Conservation (phyloP, 192 early-diverging fungal species). For the Spizellomyces punctatus region DNA sequence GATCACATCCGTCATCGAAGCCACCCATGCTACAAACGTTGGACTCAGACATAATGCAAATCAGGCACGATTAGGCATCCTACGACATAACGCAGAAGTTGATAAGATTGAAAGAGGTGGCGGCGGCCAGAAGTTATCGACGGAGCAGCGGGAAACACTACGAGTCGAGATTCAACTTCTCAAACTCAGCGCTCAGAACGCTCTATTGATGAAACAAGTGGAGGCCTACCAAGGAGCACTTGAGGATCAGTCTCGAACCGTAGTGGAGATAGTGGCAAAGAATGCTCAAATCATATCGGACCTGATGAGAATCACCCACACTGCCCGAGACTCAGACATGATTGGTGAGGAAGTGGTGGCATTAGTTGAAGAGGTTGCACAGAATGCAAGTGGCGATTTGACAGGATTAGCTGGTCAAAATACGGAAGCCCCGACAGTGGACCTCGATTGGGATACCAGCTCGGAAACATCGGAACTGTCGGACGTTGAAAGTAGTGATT, state of each 20-base stretch:
- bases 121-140: not conserved
- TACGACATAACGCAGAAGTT: slow-evolving; percentile 2
- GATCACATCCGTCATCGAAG: slow-evolving; percentile 14
- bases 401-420: not conserved
- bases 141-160: slow-evolving; percentile 2
- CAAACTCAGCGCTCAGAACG: slow-evolving; percentile 9
- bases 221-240: slow-evolving; percentile 9
- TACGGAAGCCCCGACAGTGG: not conserved
- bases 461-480: slow-evolving; percentile 14
- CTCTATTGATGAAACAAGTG: slow-evolving; percentile 1
- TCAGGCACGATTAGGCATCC: slow-evolving; percentile 17
- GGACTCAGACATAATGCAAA: slow-evolving; percentile 38
- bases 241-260: slow-evolving; percentile 6
- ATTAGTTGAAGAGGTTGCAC: not conserved
- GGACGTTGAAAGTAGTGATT: slow-evolving; percentile 1
- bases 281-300: not conserved
- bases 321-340: not conserved
- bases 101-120: slow-evolving; percentile 11
- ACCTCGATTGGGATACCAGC: slow-evolving; percentile 24
- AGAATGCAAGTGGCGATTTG: not conserved
- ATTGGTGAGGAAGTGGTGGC: not conserved
- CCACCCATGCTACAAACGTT: slow-evolving; percentile 24
- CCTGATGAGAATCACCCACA: not conserved
- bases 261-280: not conserved
- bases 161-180: slow-evolving; percentile 21